These are phyloP conservation scores for Hansfordia pulvinata DNA, from an alignment of 2,329 filamentous ascomycete species.

Conservation along the genomic window DNA sequence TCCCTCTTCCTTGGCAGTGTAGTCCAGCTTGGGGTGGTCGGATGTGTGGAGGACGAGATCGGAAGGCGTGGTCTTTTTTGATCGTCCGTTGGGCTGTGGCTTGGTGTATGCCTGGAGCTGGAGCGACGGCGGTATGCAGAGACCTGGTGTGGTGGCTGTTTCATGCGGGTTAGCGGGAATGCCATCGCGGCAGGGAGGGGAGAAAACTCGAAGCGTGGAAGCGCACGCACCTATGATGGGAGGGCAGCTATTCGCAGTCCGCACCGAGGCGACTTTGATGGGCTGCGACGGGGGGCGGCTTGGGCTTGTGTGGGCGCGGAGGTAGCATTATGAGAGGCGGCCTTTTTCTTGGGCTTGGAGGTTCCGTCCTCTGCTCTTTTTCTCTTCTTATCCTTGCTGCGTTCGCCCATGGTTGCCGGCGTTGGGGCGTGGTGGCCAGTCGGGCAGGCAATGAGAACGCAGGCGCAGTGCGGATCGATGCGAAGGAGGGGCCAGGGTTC, in stretches of 20 bases:
- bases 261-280: conserved; percentile 31
- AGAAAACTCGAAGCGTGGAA: no score
- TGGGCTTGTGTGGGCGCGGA: conserved; percentile 13
- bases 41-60: conserved; percentile 45
- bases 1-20: conserved; percentile 41
- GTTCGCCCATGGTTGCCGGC: conserved; percentile 1
- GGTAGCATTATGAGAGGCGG: conserved; percentile 24
- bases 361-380: conserved; percentile 31
- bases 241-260: conserved; percentile 30
- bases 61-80: conserved; percentile 21
- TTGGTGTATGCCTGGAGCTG: conserved; percentile 36
- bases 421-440: no score
- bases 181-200: no score
- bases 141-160: conserved; percentile 26
- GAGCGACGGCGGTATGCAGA: conserved; percentile 20
- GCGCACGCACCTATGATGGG: conserved; percentile 42
- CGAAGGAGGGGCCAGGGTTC: no score
- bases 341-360: conserved; percentile 35
- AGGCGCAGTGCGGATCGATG: no score
- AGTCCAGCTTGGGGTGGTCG: conserved; percentile 42
- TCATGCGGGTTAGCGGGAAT: conserved; percentile 4
- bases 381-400: conserved; percentile 32
- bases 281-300: conserved; percentile 20
- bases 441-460: no score
- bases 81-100: conserved; percentile 20